phyloP scores from a whole-genome alignment of 768 basidiomycete species.

The Phanerochaete sordida region DNA sequence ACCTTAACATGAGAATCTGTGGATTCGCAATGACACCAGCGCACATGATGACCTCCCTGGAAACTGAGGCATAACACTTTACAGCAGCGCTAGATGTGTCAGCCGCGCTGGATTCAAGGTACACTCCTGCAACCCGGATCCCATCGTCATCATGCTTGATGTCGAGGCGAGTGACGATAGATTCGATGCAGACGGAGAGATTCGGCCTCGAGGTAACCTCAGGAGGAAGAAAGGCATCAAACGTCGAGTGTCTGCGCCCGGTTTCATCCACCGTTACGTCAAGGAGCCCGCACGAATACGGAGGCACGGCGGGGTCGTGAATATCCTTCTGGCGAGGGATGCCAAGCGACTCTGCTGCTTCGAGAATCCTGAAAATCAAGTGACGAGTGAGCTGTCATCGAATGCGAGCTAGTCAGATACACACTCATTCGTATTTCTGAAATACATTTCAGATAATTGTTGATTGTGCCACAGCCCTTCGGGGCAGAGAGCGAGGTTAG shows the following conservation, averaged over 20 bases:
- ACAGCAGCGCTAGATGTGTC: neutral
- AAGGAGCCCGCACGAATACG: slow-evolving; percentile 16
- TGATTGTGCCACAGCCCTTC: slow-evolving; percentile 1
- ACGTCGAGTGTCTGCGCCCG: slow-evolving; percentile 17
- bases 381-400: neutral
- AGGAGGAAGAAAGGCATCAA: slow-evolving; percentile 19
- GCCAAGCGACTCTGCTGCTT: slow-evolving; percentile 17
- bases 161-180: slow-evolving; percentile 16
- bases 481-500: too few species aligned
- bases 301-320: slow-evolving; percentile 18
- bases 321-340: slow-evolving; percentile 20
- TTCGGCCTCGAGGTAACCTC: slow-evolving; percentile 5
- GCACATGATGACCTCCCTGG: slow-evolving; percentile 7
- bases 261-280: slow-evolving; percentile 21
- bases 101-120: neutral
- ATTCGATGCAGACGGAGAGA: slow-evolving; percentile 19
- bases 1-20: slow-evolving; percentile 13
- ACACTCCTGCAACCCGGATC: slow-evolving; percentile 11
- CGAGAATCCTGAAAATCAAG: slow-evolving; percentile 6
- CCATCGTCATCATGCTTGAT: slow-evolving; percentile 4
- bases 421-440: neutral
- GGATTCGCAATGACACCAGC: slow-evolving; percentile 10
- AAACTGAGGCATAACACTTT: neutral
- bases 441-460: neutral
- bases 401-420: neutral